Conservation (phyloP, 176 grass and related monocot species). For the Sorghum bicolor region DNA sequence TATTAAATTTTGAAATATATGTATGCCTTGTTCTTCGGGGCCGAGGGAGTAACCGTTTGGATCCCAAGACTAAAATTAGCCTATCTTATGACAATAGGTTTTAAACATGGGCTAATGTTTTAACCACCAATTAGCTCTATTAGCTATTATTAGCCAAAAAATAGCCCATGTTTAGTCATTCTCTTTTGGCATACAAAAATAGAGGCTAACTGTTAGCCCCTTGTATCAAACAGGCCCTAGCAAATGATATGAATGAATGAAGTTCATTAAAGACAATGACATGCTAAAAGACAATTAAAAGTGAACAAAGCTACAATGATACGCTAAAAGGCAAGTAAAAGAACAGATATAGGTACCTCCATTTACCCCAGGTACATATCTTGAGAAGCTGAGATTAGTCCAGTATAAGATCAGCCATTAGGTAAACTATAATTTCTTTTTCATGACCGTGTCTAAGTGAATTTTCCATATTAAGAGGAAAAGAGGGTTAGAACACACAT, state of each 20-base stretch:
- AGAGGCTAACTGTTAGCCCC: too few species aligned
- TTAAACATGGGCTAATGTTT: not conserved
- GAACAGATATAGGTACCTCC: slow-evolving; percentile 29
- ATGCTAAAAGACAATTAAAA: too few species aligned
- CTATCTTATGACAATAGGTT: not conserved
- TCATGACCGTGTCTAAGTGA: too few species aligned
- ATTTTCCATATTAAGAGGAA: too few species aligned
- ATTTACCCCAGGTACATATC: slow-evolving; percentile 34
- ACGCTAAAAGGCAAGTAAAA: not conserved
- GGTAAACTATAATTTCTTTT: slow-evolving; percentile 27
- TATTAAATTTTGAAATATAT: not conserved
- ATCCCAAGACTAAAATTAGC: not conserved
- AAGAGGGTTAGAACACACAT: too few species aligned
- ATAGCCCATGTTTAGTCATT: too few species aligned
- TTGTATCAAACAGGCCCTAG: too few species aligned
- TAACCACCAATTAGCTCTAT: too few species aligned
- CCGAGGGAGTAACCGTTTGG: not conserved
- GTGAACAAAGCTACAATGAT: not conserved
- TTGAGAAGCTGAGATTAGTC: slow-evolving; percentile 42
- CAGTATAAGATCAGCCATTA: slow-evolving; percentile 54
- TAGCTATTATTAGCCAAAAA: too few species aligned
- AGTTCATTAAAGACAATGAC: not conserved
- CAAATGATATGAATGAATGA: not conserved
- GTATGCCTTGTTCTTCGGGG: not conserved
- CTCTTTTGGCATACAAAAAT: too few species aligned